phyloP scores from a whole-genome alignment of 345 rosid species.

The Eutrema japonicum region DNA sequence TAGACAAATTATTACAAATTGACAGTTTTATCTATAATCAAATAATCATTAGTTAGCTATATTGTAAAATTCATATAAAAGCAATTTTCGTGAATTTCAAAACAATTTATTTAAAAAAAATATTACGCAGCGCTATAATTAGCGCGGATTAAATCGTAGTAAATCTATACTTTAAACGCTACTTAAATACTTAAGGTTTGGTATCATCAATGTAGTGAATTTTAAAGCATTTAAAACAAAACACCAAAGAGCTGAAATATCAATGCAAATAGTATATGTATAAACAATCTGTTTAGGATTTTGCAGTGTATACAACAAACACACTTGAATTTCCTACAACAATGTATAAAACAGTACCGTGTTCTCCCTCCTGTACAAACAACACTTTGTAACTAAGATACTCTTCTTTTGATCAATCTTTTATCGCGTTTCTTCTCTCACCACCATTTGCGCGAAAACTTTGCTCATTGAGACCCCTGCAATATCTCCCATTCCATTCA shows the following conservation, averaged over 20 bases:
- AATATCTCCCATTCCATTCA: constrained; percentile 47
- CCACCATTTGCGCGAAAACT: constrained; percentile 75
- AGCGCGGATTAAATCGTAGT: too few relatives aligned
- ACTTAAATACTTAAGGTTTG: too few relatives aligned
- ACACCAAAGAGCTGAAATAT: neutral
- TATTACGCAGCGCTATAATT: too few relatives aligned
- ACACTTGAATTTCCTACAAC: neutral
- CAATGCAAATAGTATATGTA: neutral
- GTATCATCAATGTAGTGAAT: neutral
- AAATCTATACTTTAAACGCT: too few relatives aligned
- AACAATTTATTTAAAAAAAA: too few relatives aligned
- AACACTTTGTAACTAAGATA: constrained; percentile 15
- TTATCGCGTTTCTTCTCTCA: constrained; percentile 55
- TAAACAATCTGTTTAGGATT: constrained; percentile 10
- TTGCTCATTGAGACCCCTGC: constrained; percentile 63
- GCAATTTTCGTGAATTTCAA: too few relatives aligned
- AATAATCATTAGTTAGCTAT: too few relatives aligned
- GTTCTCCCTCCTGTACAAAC: constrained; percentile 31
- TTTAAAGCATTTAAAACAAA: neutral
- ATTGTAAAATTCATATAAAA: too few relatives aligned
- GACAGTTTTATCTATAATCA: too few relatives aligned
- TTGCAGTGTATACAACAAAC: constrained; percentile 22
- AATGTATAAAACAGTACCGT: constrained; percentile 20
- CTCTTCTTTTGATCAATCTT: constrained; percentile 13
- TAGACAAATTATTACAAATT: too few relatives aligned